Conservation (phyloP, 1,284 basidiomycete species). For the Peniophora sp. region DNA sequence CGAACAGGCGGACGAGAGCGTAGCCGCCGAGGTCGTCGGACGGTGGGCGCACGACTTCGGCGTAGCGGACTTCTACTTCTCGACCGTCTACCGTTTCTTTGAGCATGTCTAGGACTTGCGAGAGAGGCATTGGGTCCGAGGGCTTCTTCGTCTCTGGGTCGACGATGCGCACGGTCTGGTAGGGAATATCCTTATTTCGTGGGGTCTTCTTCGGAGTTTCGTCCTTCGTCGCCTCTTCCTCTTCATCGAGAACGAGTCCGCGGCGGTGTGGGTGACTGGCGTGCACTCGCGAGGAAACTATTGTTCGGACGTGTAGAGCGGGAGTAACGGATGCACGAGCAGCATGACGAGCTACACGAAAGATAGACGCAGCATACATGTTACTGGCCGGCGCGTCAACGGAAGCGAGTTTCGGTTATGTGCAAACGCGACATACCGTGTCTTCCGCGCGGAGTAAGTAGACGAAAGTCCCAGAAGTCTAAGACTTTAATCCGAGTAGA, state of each 20-base stretch:
- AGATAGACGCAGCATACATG: too few relatives aligned
- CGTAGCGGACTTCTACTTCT: conserved; percentile 32
- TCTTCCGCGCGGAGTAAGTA: too few relatives aligned
- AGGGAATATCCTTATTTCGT: conserved; percentile 18
- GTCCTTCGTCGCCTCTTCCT: background rate
- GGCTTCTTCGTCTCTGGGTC: conserved; percentile 37
- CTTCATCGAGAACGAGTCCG: background rate
- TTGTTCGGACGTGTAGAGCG: too few relatives aligned
- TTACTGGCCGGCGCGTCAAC: too few relatives aligned
- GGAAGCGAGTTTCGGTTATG: too few relatives aligned
- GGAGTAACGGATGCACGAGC: too few relatives aligned
- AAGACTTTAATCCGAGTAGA: too few relatives aligned
- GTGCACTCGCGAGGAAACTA: background rate
- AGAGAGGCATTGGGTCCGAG: conserved; percentile 23
- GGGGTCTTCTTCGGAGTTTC: background rate
- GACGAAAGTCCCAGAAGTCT: too few relatives aligned
- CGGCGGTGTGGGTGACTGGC: background rate
- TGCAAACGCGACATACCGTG: too few relatives aligned
- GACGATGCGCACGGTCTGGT: conserved; percentile 36
- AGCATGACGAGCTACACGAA: too few relatives aligned
- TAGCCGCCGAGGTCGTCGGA: conserved; percentile 29
- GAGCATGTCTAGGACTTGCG: conserved; percentile 26
- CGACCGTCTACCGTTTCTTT: conserved; percentile 1
- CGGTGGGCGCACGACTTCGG: conserved; percentile 40
- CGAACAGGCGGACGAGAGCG: conserved; percentile 42